A percentile compares a stretch with the other conserved stretches of the same genome.
phyloP scores from a whole-genome alignment of 371 early-diverging fungal genomes.

The Mucor piriformis region DNA sequence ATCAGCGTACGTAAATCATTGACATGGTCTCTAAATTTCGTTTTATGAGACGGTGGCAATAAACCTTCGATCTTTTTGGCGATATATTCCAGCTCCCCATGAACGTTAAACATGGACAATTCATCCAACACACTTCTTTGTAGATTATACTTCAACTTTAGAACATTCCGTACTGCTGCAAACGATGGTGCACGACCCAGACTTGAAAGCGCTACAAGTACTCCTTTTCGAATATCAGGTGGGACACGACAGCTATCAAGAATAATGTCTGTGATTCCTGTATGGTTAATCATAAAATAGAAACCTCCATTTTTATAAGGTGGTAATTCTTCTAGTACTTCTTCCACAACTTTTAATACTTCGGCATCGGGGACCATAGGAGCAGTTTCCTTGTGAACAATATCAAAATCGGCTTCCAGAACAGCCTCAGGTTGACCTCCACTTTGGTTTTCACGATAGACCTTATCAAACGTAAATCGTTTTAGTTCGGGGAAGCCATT shows the following conservation, averaged over 20 bases:
- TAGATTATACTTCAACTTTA: slow-evolving; percentile 62
- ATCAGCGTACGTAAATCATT: slow-evolving; percentile 54
- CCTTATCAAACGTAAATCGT: slow-evolving; percentile 85
- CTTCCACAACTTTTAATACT: slow-evolving; percentile 83
- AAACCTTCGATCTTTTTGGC: slow-evolving; percentile 60
- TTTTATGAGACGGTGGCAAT: slow-evolving; percentile 55
- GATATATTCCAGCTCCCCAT: slow-evolving; percentile 58
- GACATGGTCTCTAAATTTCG: slow-evolving; percentile 51
- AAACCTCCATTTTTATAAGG: slow-evolving; percentile 64
- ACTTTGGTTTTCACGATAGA: slow-evolving; percentile 75
- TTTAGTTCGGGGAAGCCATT: slow-evolving; percentile 75
- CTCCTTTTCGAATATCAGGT: slow-evolving; percentile 57
- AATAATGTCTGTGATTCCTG: slow-evolving; percentile 64
- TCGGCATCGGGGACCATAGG: slow-evolving; percentile 90
- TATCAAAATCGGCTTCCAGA: slow-evolving; percentile 90
- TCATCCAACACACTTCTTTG: slow-evolving; percentile 66
- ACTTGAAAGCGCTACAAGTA: slow-evolving; percentile 59
- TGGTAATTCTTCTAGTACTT: slow-evolving; percentile 81
- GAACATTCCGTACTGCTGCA: slow-evolving; percentile 65
- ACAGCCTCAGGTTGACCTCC: slow-evolving; percentile 84
- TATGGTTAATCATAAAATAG: slow-evolving; percentile 61
- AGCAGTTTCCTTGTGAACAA: slow-evolving; percentile 69
- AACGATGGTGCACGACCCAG: slow-evolving; percentile 61
- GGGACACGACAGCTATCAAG: slow-evolving; percentile 68
- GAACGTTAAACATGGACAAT: slow-evolving; percentile 65